Evolutionary conservation across 768 basidiomycete species (phyloP), one percentile per base, ranked within the genome.

Genomic region (Galerina sulciceps): DNA sequence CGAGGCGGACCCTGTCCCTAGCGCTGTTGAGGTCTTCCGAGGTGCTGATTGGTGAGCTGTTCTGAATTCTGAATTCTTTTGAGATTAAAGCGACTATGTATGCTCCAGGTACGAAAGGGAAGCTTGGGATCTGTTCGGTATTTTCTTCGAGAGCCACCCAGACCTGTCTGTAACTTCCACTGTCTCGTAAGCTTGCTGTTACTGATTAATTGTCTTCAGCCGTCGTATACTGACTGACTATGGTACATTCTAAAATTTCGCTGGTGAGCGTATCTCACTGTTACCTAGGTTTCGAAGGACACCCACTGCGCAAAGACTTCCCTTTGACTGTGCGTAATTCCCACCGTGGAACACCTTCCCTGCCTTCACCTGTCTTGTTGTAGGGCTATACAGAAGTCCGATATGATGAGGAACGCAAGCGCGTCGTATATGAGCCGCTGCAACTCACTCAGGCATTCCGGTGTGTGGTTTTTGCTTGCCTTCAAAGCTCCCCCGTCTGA

Each of bases 361-460:
- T 53, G 13, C 59, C 31, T 46, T 63, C 17, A 1, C 22, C 34
- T 62, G 34, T 38, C 10, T 11, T 17, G 6, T 36, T 9, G 11
- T 67, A 97, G 95, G 97, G 97, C n/a, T 99, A 99, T 75, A 94
- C 94, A 9, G 97, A 99, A 75, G 84, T 99, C 40, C 91, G 97
- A 41, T 99, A 99, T 69, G 96, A 98, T 66, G 97, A 99, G 76
- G 95, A 96, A 77, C 86, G 90, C 67, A 98, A 98, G 76, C 91
- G 96, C 38, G 94, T 98, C 55, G 94, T 97, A 36, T 97, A 98
- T 68, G 97, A 99, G 73, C 97, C 97, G 36, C 81, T 99, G 46
- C 97, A 99, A 72, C 83, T 99, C 58, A 95, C 96, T 1, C 97
- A 99, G 71, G 96, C 97, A 43, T 99, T 96, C 89, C 87, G 94